Conservation (phyloP, 306 rosid species). For the Alnus glutinosa region DNA sequence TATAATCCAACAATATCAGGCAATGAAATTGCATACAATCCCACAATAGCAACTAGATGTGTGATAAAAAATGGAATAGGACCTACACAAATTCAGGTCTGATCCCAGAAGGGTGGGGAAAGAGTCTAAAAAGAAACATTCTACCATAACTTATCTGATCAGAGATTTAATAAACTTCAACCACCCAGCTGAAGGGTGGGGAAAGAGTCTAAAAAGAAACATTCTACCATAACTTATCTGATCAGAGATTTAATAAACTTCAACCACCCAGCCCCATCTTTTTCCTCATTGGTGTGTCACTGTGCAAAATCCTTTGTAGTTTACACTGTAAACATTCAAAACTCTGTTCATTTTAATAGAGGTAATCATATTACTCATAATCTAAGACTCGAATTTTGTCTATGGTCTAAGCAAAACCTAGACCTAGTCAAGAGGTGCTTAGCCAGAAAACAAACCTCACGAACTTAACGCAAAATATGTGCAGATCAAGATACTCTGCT, state of each 20-base stretch:
- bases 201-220: background rate
- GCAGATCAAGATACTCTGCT: no score
- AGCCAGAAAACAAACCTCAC: slow-evolving; percentile 3
- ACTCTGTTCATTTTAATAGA: background rate
- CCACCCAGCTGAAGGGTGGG: background rate
- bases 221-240: background rate
- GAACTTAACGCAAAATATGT: no score
- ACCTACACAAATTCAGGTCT: background rate
- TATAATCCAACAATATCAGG: background rate
- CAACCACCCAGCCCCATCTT: background rate
- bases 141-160: background rate
- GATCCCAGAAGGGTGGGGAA: background rate
- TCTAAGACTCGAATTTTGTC: background rate
- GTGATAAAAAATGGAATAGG: background rate
- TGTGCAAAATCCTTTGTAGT: background rate
- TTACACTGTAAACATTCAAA: background rate
- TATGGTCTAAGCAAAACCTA: background rate
- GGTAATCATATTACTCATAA: background rate
- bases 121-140: background rate
- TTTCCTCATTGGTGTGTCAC: background rate
- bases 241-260: background rate
- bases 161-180: background rate
- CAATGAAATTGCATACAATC: background rate
- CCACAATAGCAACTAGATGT: background rate
- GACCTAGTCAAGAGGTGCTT: background rate